Evolutionary conservation across 2,329 filamentous ascomycete species (phyloP).

Genomic region (Trichoderma gracile): DNA sequence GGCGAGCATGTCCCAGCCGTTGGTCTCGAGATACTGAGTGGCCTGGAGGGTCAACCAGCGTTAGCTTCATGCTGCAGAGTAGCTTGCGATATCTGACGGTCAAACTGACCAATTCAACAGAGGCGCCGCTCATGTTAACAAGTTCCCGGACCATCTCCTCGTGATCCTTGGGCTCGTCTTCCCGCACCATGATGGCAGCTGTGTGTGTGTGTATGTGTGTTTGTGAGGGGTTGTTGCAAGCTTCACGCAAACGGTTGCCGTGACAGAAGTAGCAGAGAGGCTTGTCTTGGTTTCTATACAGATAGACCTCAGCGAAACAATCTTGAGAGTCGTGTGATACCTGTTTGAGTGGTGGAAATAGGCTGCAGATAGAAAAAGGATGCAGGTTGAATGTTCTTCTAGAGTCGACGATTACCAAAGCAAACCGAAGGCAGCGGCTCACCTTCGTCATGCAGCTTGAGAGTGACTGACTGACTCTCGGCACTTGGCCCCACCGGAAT

Average conservation of each 20-base stretch:
- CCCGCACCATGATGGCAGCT: constrained; percentile 36
- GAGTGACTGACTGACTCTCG: constrained; percentile 6
- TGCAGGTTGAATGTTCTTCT: background rate
- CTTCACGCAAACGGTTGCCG: background rate
- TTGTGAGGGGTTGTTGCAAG: constrained; percentile 1
- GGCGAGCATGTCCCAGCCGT: constrained; percentile 65
- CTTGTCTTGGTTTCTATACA: background rate
- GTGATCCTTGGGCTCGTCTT: constrained; percentile 26
- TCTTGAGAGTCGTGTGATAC: background rate
- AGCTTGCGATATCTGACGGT: background rate
- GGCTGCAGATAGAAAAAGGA: background rate
- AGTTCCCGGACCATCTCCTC: constrained; percentile 37
- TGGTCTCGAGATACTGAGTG: constrained; percentile 63
- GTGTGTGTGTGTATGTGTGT: background rate
- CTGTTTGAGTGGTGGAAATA: background rate
- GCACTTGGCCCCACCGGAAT: constrained; percentile 35
- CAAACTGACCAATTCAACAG: constrained; percentile 33
- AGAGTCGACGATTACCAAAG: constrained; percentile 13
- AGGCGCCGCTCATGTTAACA: constrained; percentile 33
- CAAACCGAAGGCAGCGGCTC: constrained; percentile 26
- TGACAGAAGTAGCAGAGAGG: background rate
- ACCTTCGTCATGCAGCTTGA: constrained; percentile 28
- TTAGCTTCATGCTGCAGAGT: background rate
- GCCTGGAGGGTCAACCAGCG: constrained; percentile 52
- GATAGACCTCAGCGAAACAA: background rate